phyloP scores from a whole-genome alignment of 192 early-diverging fungal genomes.

The Allomyces arbusculus region DNA sequence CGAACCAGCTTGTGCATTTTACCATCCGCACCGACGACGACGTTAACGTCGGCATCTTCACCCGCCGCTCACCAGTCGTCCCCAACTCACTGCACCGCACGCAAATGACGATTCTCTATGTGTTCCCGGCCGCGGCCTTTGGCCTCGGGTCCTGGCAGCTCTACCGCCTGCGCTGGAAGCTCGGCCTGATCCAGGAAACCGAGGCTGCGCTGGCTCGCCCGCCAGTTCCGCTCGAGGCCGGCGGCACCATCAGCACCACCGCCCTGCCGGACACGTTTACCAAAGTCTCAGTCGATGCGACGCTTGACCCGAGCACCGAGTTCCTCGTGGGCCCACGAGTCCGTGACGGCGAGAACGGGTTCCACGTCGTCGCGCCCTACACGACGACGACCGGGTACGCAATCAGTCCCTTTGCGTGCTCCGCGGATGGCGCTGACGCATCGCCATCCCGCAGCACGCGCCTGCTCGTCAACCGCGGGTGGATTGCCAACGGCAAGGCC shows the following conservation, averaged over 20 bases:
- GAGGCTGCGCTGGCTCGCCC: slow-evolving; percentile 34
- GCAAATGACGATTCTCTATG: slow-evolving; percentile 9
- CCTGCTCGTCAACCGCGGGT: slow-evolving; percentile 71
- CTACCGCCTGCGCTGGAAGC: slow-evolving; percentile 72
- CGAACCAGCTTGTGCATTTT: too few relatives aligned
- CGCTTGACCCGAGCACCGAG: slow-evolving; percentile 48
- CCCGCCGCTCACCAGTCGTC: too few relatives aligned
- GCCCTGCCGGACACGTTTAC: neutral
- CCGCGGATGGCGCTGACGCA: neutral
- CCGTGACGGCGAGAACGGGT: slow-evolving; percentile 47
- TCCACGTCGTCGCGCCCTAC: slow-evolving; percentile 53
- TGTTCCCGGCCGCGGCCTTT: slow-evolving; percentile 36
- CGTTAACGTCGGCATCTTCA: too few relatives aligned
- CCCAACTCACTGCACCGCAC: too few relatives aligned
- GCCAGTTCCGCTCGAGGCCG: slow-evolving; percentile 32
- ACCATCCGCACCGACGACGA: too few relatives aligned
- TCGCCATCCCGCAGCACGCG: slow-evolving; percentile 21
- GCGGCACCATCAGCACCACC: too few relatives aligned
- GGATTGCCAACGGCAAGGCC: slow-evolving; percentile 52
- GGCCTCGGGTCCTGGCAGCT: slow-evolving; percentile 74
- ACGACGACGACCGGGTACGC: neutral
- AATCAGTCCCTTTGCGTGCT: neutral
- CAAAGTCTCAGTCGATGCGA: slow-evolving; percentile 40
- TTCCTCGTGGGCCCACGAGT: slow-evolving; percentile 65
- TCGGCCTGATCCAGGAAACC: slow-evolving; percentile 51